These are phyloP conservation scores for Phialocephala subalpina DNA, from an alignment of 2,329 filamentous ascomycete genomes.

Conservation along the genomic window DNA sequence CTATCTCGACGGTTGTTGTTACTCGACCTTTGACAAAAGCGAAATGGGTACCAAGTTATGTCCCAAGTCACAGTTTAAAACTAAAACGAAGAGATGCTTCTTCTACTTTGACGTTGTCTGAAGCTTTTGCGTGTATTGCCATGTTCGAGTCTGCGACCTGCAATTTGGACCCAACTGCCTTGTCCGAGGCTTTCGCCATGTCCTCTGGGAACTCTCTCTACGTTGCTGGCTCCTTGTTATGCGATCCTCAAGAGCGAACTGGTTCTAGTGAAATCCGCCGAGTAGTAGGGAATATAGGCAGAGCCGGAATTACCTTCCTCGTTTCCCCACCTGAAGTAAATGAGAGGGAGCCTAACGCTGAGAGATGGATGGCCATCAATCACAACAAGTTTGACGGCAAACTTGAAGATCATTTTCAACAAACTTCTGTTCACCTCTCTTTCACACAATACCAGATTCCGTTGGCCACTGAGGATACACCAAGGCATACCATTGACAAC, in stretches of 20 bases:
- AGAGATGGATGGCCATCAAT: slow-evolving; percentile 24
- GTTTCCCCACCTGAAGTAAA: slow-evolving; percentile 23
- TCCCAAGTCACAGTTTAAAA: too few species aligned
- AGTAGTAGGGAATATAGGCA: slow-evolving; percentile 35
- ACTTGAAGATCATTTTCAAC: slow-evolving; percentile 17
- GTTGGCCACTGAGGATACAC: slow-evolving; percentile 22
- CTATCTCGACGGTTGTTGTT: slow-evolving; percentile 17
- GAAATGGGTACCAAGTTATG: slow-evolving; percentile 15
- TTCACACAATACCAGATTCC: slow-evolving; percentile 32
- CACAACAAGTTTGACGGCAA: slow-evolving; percentile 24
- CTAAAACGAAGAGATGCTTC: too few species aligned
- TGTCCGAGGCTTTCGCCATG: slow-evolving; percentile 34
- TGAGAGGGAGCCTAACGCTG: slow-evolving; percentile 15
- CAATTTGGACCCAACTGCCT: slow-evolving; percentile 8
- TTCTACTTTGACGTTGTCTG: neutral
- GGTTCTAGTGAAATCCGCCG: slow-evolving; percentile 28
- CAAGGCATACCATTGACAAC: slow-evolving; percentile 27
- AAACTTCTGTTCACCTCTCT: slow-evolving; percentile 33
- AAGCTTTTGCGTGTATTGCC: slow-evolving; percentile 25
- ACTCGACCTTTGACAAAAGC: slow-evolving; percentile 6
- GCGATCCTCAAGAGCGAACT: slow-evolving; percentile 32
- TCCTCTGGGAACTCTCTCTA: slow-evolving; percentile 40
- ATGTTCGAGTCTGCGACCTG: slow-evolving; percentile 27
- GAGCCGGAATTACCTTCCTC: slow-evolving; percentile 26
- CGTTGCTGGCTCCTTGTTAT: slow-evolving; percentile 33